Evolutionary conservation across 2,329 filamentous ascomycete genomes (phyloP).

Genomic region (Diaporthe aspalathi): DNA sequence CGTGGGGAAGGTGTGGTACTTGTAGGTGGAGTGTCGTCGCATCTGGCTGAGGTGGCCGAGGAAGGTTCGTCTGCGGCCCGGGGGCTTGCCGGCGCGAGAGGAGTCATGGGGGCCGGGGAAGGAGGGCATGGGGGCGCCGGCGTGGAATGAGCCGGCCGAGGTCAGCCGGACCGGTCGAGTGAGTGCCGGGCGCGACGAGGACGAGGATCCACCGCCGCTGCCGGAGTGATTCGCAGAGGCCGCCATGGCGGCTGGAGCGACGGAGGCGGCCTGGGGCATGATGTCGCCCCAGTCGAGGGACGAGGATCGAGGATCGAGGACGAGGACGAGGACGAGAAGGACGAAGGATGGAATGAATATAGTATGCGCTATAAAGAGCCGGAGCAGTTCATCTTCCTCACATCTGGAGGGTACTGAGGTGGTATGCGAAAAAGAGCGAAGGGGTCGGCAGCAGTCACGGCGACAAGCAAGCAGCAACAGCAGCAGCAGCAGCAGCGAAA

Average conservation of each 20-base stretch:
- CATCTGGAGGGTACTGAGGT: not conserved
- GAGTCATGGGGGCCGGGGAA: constrained; percentile 43
- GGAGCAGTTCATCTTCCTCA: constrained; percentile 34
- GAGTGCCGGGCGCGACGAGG: constrained; percentile 29
- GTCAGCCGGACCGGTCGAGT: constrained; percentile 38
- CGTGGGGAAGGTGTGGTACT: constrained; percentile 86
- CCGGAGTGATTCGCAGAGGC: constrained; percentile 2
- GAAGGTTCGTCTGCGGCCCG: constrained; percentile 29
- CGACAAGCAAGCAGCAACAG: not conserved
- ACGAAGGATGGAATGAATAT: not conserved
- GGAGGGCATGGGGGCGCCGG: constrained; percentile 61
- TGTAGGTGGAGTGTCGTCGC: constrained; percentile 60
- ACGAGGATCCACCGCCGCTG: not conserved
- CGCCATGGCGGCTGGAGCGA: constrained; percentile 20
- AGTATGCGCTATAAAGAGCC: constrained; percentile 18
- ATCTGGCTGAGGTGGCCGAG: constrained; percentile 39
- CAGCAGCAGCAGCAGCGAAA: not conserved
- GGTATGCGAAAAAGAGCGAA: too few species aligned
- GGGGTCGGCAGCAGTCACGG: too few species aligned
- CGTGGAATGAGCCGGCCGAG: constrained; percentile 63
- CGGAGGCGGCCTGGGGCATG: constrained; percentile 32
- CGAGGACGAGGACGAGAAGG: not conserved
- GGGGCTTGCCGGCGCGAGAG: constrained; percentile 35
- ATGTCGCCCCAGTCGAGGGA: too few species aligned
- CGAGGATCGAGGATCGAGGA: too few species aligned